These are phyloP conservation scores for Cryphonectria carpinicola DNA, from an alignment of 2,329 filamentous ascomycete species.

Conservation along the genomic window DNA sequence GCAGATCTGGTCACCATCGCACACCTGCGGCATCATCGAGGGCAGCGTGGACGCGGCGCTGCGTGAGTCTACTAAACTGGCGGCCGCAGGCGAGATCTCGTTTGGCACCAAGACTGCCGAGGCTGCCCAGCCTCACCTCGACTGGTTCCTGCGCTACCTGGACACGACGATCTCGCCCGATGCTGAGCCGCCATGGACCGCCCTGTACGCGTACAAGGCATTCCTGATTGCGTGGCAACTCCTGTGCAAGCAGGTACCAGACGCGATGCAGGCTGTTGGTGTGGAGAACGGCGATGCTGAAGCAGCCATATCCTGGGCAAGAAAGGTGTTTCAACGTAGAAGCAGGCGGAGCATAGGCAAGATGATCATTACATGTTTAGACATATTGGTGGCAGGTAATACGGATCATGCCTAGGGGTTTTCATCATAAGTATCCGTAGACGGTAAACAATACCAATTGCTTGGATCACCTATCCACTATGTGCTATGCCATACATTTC, in stretches of 20 bases:
- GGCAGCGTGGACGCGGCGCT: constrained; percentile 42
- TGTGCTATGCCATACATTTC: not conserved
- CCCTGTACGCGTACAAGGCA: constrained; percentile 45
- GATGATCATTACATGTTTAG: constrained; percentile 39
- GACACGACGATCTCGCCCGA: constrained; percentile 33
- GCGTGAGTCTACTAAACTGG: constrained; percentile 38
- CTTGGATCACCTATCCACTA: not conserved
- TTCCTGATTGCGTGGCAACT: constrained; percentile 47
- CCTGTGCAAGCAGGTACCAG: constrained; percentile 36
- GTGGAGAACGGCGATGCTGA: constrained; percentile 39
- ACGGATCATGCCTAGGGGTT: not conserved
- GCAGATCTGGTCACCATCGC: constrained; percentile 46
- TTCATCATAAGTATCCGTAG: not conserved
- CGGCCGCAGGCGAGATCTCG: constrained; percentile 38
- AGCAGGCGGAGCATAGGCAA: constrained; percentile 38
- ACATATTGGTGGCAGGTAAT: constrained; percentile 30
- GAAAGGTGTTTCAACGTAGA: constrained; percentile 37
- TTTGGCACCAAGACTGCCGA: constrained; percentile 37
- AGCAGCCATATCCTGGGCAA: constrained; percentile 39
- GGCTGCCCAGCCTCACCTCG: constrained; percentile 41
- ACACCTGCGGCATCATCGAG: constrained; percentile 44
- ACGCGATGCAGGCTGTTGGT: constrained; percentile 40
- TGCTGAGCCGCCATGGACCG: constrained; percentile 44
- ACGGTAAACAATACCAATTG: not conserved
- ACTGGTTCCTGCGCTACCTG: constrained; percentile 45